A percentile compares a stretch with the other conserved stretches of the same genome.
Conservation (phyloP, 2,329 filamentous ascomycete genomes). For the Sclerotinia nivalis region DNA sequence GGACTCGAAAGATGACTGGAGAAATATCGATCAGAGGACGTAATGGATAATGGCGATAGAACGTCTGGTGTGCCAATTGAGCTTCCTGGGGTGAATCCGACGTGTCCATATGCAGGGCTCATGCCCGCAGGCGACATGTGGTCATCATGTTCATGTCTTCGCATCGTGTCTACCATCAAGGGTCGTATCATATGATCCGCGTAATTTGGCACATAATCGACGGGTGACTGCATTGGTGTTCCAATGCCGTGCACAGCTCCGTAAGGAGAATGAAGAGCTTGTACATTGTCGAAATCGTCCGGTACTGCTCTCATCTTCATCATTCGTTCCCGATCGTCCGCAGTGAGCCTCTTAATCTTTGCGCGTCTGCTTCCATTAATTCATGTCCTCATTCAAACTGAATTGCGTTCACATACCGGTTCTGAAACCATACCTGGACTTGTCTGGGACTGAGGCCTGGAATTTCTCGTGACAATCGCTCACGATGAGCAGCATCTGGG, state of each 20-base stretch:
- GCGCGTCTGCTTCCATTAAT: constrained; percentile 53
- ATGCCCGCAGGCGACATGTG: constrained; percentile 67
- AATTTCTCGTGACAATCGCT: constrained; percentile 84
- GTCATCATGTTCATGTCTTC: constrained; percentile 62
- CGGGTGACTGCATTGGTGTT: constrained; percentile 41
- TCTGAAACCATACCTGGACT: constrained; percentile 98
- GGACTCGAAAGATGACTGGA: constrained; percentile 49
- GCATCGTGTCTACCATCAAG: constrained; percentile 66
- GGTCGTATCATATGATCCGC: constrained; percentile 59
- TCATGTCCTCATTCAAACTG: not conserved
- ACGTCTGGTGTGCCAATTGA: constrained; percentile 55
- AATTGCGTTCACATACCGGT: constrained; percentile 64
- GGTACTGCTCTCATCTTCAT: constrained; percentile 72
- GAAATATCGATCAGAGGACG: constrained; percentile 58
- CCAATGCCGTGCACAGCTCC: constrained; percentile 50
- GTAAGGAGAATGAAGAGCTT: constrained; percentile 67
- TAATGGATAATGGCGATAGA: constrained; percentile 58
- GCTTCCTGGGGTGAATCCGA: constrained; percentile 60
- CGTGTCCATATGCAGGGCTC: constrained; percentile 65
- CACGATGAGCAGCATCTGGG: constrained; percentile 86
- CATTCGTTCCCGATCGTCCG: constrained; percentile 70
- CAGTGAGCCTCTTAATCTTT: constrained; percentile 70
- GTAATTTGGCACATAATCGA: constrained; percentile 49
- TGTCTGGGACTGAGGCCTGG: constrained; percentile 88
- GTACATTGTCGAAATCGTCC: constrained; percentile 69